Base-by-base conservation (phyloP, 371 early-diverging fungal species). In the Actinomortierella ambigua region DNA sequence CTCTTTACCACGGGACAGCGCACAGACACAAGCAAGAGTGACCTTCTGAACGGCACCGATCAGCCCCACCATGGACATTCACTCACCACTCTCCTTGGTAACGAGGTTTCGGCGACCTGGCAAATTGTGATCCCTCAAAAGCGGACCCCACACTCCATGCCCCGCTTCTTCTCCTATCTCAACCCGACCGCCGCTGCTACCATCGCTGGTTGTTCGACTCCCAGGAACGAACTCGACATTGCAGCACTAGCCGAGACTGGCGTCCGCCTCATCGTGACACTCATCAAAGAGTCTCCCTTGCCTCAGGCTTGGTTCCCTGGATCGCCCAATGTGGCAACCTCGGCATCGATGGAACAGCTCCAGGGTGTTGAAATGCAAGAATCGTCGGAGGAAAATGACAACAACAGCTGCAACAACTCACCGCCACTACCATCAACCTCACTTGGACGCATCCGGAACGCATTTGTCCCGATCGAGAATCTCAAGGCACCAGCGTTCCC, bases 261-360 rank as follows among this genome's bases (percentile, higher is more conserved):
- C 22, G 65, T 84, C 44, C 8, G 50, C 4, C 55, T 69, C 8
- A 73, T 84, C 22, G 73, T 82, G 43, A 80, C 85, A 0, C 56
- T 81, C 14, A 84, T 82, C 24, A 69, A 73, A 44, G 84, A 84
- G 55, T 75, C 75, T 15, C 82, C 82, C n/a, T 68, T 82, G 11
- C 77, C 80, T 1, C 59, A 54, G 1, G 50, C 48, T 4, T 84
- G 81, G 81, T 84, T 84, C 53, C 65, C 48, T n/a, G 54, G 1
- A 17, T 14, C 17, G 20, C 34, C 22, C 13, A 8, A 53, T 9
- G n/a, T 57, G 22, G 57, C n/a, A n/a, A n/a, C n/a, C n/a, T n/a
- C n/a, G n/a, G n/a, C n/a, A n/a, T n/a, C n/a, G n/a, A n/a, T n/a
- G n/a, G n/a, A n/a, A n/a, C n/a, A n/a, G n/a, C n/a, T n/a, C n/a